These are phyloP conservation scores for Fusarium nelsonii DNA, from an alignment of 2,329 filamentous ascomycete species.

Conservation along the genomic window DNA sequence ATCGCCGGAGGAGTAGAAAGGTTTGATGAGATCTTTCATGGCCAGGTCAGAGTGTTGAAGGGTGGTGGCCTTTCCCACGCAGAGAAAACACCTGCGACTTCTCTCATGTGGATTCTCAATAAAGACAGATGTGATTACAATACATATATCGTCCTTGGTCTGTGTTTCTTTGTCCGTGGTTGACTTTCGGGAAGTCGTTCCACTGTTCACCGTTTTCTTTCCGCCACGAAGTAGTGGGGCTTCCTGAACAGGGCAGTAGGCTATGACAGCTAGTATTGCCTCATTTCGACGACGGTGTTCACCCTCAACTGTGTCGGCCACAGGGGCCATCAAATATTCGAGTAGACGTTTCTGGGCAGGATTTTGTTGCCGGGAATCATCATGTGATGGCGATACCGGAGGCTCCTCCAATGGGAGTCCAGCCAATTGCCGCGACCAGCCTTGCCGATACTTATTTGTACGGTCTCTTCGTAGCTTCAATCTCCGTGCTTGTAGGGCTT, in stretches of 20 bases:
- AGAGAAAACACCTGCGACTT: conserved; percentile 9
- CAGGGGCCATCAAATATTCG: not conserved
- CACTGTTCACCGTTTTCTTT: not conserved
- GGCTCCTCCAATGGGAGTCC: too few species aligned
- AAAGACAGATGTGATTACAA: conserved; percentile 11
- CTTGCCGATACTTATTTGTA: too few species aligned
- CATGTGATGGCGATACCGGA: too few species aligned
- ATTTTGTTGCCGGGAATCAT: too few species aligned
- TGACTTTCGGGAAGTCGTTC: too few species aligned
- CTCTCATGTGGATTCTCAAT: not conserved
- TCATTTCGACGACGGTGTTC: conserved; percentile 1
- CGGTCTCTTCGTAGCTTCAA: too few species aligned
- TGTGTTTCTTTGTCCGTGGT: not conserved
- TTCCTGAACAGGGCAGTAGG: conserved; percentile 18
- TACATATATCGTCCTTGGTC: not conserved
- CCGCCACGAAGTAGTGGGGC: not conserved
- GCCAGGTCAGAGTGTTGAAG: not conserved
- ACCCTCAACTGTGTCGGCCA: not conserved
- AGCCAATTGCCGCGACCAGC: too few species aligned
- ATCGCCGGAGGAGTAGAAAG: not conserved
- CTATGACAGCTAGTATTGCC: conserved; percentile 5
- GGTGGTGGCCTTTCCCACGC: not conserved
- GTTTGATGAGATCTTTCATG: not conserved
- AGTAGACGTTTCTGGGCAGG: too few species aligned
- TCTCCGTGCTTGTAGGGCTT: too few species aligned